Base-by-base conservation (phyloP, 208 protist genomes). In the Trypanosoma platydactyli region DNA sequence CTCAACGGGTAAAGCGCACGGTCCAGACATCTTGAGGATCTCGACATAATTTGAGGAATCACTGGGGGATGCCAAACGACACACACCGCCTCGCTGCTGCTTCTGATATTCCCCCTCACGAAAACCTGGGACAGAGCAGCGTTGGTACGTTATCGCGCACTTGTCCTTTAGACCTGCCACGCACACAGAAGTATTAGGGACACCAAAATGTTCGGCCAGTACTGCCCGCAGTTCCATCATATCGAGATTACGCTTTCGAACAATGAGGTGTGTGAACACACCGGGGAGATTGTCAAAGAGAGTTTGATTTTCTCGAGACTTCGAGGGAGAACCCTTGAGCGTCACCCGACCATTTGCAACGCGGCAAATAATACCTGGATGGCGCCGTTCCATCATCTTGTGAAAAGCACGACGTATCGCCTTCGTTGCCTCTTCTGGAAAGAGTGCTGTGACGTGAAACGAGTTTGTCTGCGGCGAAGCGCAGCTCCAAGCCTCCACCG, bases 111-210 rank as follows among this genome's bases (percentile, higher is more conserved):
- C 33, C 11, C 22, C 16, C 5, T 22, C 3, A 15, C 53, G 1
- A 33, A 33, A 25, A 3, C 0, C 9, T 15, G 79, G 86, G 24
- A 89, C 76, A 22, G 91, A 94, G 55, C 86, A 73, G 24, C 79
- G 77, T 73, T 98, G 96, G 46, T 76, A 80, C 11, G 96, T 97
- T 59, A 97, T 60, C 18, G 77, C 94, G 46, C 78, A 75, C 68
- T 94, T 93, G 68, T 98, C 96, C 66, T 98, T 98, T 65, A 97
- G 89, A 49, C 96, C 96, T 0, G 96, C 95, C 3, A 84, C 81
- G 42, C 80, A 81, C 11, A 98, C 81, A n/a, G 55, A 9, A 1
- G 73, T 70, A 6, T 70, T 68, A 22, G 57, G 50, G 11, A 94
- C 65, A 6, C 54, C 18, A 38, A 91, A 84, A 61, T 78, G 57